phyloP scores from a whole-genome alignment of 2,329 filamentous ascomycete species.

The Epichloe sibirici region DNA sequence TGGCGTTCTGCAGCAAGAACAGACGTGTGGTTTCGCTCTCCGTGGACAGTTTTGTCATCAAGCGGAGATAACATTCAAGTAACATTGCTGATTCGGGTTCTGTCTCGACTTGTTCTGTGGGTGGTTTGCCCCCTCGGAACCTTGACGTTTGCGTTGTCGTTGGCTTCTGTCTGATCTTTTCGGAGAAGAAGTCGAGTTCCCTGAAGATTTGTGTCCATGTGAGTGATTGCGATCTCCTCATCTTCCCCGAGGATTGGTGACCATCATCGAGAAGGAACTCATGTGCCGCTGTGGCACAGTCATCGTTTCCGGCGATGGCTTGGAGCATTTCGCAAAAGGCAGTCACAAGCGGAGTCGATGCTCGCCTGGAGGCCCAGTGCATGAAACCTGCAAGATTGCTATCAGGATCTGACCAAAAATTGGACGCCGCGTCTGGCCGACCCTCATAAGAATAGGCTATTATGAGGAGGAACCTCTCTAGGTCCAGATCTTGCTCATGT shows the following conservation, averaged over 20 bases:
- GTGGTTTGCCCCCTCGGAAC: slow-evolving; percentile 47
- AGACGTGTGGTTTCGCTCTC: slow-evolving; percentile 61
- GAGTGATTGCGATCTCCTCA: slow-evolving; percentile 71
- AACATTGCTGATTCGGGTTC: slow-evolving; percentile 94
- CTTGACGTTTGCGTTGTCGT: slow-evolving; percentile 24
- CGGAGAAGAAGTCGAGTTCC: slow-evolving; percentile 75
- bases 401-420: slow-evolving; percentile 87
- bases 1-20: slow-evolving; percentile 57
- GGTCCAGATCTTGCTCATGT: slow-evolving; percentile 56
- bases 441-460: slow-evolving; percentile 87
- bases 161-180: slow-evolving; percentile 63
- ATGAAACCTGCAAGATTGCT: slow-evolving; percentile 90
- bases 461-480: slow-evolving; percentile 85
- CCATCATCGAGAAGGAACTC: slow-evolving; percentile 83
- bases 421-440: slow-evolving; percentile 69
- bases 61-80: slow-evolving; percentile 83
- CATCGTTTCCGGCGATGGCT: slow-evolving; percentile 70
- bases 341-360: slow-evolving; percentile 89
- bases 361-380: slow-evolving; percentile 90
- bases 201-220: slow-evolving; percentile 90
- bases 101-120: slow-evolving; percentile 57
- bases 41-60: slow-evolving; percentile 70
- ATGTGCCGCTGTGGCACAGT: slow-evolving; percentile 76
- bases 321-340: slow-evolving; percentile 96
- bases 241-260: slow-evolving; percentile 58